These are phyloP conservation scores for Chalaropsis thielavioides DNA, from an alignment of 2,329 filamentous ascomycete species.

Conservation along the genomic window DNA sequence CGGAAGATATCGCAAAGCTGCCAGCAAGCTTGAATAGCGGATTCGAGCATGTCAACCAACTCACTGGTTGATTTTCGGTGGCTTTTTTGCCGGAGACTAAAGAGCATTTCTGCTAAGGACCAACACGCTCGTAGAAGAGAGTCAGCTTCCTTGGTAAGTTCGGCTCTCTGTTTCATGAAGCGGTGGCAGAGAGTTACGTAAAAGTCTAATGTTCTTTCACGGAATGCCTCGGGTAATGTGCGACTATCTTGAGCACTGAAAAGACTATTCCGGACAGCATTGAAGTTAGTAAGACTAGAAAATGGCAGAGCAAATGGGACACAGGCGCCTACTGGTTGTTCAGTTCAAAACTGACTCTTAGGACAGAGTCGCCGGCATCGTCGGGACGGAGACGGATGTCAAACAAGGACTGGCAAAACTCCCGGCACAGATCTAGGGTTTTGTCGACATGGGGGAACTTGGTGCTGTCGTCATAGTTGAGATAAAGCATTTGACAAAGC, in stretches of 20 bases:
- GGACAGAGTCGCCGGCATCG: conserved; percentile 67
- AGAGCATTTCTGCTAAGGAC: conserved; percentile 83
- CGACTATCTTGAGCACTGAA: conserved; percentile 78
- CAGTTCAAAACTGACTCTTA: conserved; percentile 85
- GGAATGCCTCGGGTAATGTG: conserved; percentile 69
- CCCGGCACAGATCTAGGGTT: conserved; percentile 73
- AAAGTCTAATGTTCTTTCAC: conserved; percentile 81
- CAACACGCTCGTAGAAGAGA: conserved; percentile 74
- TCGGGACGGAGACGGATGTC: conserved; percentile 68
- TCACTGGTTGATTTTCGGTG: conserved; percentile 63
- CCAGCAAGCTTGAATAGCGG: conserved; percentile 86
- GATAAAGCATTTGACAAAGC: conserved; percentile 77
- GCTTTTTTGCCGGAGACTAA: conserved; percentile 62
- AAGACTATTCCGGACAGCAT: conserved; percentile 33
- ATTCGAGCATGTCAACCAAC: conserved; percentile 55
- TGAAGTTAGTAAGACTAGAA: neutral
- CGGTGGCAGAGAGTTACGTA: conserved; percentile 89
- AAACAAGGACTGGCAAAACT: conserved; percentile 85
- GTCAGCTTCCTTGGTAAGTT: conserved; percentile 68
- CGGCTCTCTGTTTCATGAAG: conserved; percentile 84
- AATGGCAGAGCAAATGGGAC: neutral
- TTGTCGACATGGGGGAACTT: conserved; percentile 49
- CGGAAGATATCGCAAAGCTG: conserved; percentile 87
- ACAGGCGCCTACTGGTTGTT: conserved; percentile 59
- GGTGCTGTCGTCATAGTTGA: conserved; percentile 58